These are phyloP conservation scores for Deuterostichococcus epilithicus DNA, from an alignment of 139 green algal genomes.

Conservation along the genomic window DNA sequence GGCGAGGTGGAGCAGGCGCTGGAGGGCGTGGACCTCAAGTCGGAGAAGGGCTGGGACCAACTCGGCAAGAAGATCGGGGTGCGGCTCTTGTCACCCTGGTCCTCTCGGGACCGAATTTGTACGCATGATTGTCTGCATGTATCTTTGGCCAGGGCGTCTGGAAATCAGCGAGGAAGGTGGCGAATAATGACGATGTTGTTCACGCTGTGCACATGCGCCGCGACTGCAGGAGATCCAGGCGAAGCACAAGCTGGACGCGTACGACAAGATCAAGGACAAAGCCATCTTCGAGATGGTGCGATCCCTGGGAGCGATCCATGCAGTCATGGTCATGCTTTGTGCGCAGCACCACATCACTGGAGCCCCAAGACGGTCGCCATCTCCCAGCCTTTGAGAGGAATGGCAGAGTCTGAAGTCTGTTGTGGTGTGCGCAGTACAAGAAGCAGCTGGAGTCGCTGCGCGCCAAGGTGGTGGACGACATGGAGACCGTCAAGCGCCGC, in stretches of 20 bases:
- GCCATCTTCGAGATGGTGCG: slow-evolving; percentile 42
- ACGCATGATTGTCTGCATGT: no score
- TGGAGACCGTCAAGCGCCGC: slow-evolving; percentile 19
- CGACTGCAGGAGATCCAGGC: slow-evolving; percentile 32
- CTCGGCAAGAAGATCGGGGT: not conserved
- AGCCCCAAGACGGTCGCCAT: no score
- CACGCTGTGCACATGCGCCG: not conserved
- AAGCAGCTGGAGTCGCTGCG: slow-evolving; percentile 8
- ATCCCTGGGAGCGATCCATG: not conserved
- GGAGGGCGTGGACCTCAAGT: slow-evolving; percentile 38
- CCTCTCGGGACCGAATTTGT: no score
- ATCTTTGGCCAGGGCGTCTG: no score
- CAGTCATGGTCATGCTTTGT: not conserved
- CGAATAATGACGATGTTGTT: slow-evolving; percentile 12
- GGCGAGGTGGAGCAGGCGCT: slow-evolving; percentile 34
- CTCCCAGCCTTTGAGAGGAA: not conserved
- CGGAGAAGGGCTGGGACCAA: slow-evolving; percentile 36
- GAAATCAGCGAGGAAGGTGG: not conserved
- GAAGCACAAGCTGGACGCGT: slow-evolving; percentile 35
- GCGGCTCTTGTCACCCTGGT: no score
- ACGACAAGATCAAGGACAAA: slow-evolving; percentile 38
- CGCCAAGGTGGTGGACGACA: slow-evolving; percentile 7
- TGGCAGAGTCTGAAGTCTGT: not conserved
- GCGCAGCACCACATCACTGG: no score
- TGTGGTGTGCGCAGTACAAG: slow-evolving; percentile 17